Base-by-base conservation (phyloP, 805 yeast genomes). In the Wickerhamiella kurtzmanii region DNA sequence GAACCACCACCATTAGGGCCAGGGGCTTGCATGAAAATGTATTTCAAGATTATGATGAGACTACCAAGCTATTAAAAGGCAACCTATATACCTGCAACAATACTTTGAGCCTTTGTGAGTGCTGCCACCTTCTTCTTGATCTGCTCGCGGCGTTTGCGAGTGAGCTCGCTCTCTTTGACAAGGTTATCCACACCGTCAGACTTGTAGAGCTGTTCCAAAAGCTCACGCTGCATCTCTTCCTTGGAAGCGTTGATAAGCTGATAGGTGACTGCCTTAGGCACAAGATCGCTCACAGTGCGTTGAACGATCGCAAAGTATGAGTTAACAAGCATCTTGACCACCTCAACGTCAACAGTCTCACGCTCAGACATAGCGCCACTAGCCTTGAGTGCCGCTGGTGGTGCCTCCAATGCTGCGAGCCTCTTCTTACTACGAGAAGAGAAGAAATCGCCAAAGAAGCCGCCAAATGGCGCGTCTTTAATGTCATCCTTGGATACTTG, bases 321-420 rank as follows among this genome's bases (percentile, higher is more conserved):
- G 44, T 80, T 76, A 54, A 92, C 89, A 62, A 92, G 74, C 50
- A 92, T 73, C 69, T 92, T 92, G 62, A 92, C 92, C 36, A 92
- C 96, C 62, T 92, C 98, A 1, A 97, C 89, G 66, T 92, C 98
- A 77, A 84, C 81, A 20, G 89, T 78, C 69, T 92, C 98, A 56
- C 96, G 80, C 64, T 92, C 98, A 16, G 94, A 79, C 83, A 92
- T 74, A 37, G 79, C 74, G 44, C 96, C 96, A 18, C 89, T 78
- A 6, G 97, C 97, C 64, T 88, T 82, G 60, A 89, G 76, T 4
- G 87, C 88, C 35, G 94, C 78, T 38, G 98, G 98, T 44, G 98
- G 98, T 2, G 97, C 89, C 66, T 89, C 98, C 89, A 89, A 83
- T 17, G 85, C 79, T 22, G 94, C 96, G 58, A 88, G 73, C 67